Evolutionary conservation across 768 basidiomycete genomes (phyloP), one percentile per base, ranked within the genome.

Genomic region (Gloeopeniophorella convolvens): DNA sequence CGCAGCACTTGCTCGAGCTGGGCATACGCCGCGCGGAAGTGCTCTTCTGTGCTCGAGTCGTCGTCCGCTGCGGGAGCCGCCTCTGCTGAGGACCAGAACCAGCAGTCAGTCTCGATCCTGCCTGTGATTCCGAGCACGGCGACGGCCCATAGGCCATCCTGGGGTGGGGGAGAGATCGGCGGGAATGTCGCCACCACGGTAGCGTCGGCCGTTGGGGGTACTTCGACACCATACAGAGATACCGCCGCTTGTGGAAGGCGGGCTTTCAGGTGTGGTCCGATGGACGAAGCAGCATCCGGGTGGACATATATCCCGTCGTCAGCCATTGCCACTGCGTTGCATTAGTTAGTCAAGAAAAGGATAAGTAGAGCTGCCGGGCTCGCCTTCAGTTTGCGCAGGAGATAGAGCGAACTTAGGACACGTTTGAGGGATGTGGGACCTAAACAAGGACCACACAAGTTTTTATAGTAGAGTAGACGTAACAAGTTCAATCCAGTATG

Each of bases 1-100:
- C 4, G 3, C 16, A 45, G 6, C 21, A 34, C 27, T 20, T 31
- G 18, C n/a, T 28, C 24, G 20, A 45, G 32, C 21, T 21, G 31
- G 6, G 31, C 20, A 13, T 33, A 45, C 11, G 44, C 44, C 3
- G 11, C 4, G 9, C 33, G 44, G 31, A 24, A 34, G 21, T 45
- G 13, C 18, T 16, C 31, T n/a, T 10, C 9, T 5, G 27, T 30
- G 2, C 26, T 16, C 21, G 33, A n/a, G n/a, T 35, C 32, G 12
- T 35, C 32, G 5, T 21, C 33, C 1, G 11, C 8, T 20, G n/a
- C 20, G 18, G 6, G 18, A 12, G 18, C 13, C 4, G 24, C 32
- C 23, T 45, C 44, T 20, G 18, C 32, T 12, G 44, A 45, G 4
- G 31, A 45, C 44, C 44, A 45, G 44, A 45, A 45, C 16, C 26